Percentiles rank a stretch among this genome's conserved stretches.
Evolutionary conservation across 345 rosid genomes (phyloP).

Genomic region (Mercurialis annua): DNA sequence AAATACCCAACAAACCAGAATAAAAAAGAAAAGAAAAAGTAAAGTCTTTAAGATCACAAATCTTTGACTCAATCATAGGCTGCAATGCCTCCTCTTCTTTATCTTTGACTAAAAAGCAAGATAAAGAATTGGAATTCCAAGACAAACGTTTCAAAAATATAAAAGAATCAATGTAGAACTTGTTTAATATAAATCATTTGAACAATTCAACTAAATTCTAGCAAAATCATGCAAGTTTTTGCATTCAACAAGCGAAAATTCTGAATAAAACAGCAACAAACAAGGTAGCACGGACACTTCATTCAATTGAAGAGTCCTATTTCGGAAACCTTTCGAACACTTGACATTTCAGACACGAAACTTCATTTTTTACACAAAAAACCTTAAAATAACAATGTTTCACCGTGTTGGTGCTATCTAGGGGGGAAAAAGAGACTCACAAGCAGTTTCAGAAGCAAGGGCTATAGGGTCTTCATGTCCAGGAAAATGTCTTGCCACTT

Average conservation of each 20-base stretch:
- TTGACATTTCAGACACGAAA: too few relatives aligned
- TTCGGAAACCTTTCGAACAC: too few relatives aligned
- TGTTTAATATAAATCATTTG: too few relatives aligned
- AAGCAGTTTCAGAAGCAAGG: constrained; percentile 92
- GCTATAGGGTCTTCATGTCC: constrained; percentile 85
- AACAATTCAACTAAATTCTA: too few relatives aligned
- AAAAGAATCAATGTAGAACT: neutral
- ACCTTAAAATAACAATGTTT: too few relatives aligned
- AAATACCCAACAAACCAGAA: neutral
- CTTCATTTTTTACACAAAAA: too few relatives aligned
- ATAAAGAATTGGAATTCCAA: neutral
- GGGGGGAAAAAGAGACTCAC: constrained; percentile 48
- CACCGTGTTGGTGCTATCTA: too few relatives aligned
- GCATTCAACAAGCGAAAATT: neutral
- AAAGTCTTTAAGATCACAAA: neutral
- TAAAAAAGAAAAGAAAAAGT: neutral
- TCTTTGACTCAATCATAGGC: neutral
- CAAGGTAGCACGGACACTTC: too few relatives aligned
- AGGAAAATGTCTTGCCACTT: constrained; percentile 55
- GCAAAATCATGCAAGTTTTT: too few relatives aligned
- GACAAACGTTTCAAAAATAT: too few relatives aligned
- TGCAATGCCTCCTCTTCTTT: neutral
- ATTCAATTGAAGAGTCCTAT: too few relatives aligned
- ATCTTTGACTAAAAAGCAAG: neutral
- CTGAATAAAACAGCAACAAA: neutral